These are phyloP conservation scores for Canariomyces notabilis DNA, from an alignment of 2,329 filamentous ascomycete genomes.

Conservation along the genomic window DNA sequence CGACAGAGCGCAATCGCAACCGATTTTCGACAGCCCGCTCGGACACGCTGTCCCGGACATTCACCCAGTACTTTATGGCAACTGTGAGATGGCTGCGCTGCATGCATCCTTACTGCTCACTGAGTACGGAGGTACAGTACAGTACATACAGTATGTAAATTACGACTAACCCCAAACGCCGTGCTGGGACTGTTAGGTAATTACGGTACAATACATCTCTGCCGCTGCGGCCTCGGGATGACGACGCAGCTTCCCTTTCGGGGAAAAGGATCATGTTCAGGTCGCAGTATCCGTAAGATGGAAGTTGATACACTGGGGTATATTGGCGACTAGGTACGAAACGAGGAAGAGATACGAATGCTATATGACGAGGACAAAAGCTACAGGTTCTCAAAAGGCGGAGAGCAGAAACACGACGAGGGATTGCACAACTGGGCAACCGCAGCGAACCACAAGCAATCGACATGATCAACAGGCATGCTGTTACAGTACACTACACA, in stretches of 20 bases:
- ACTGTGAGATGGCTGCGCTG: not conserved
- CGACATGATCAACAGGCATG: no score
- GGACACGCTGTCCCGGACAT: conserved; percentile 1
- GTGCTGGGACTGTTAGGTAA: not conserved
- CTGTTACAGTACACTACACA: no score
- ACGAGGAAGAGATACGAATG: conserved; percentile 4
- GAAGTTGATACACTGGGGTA: conserved; percentile 7
- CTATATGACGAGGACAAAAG: not conserved
- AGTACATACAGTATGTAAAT: no score
- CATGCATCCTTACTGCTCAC: conserved; percentile 1
- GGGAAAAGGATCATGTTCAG: conserved; percentile 14
- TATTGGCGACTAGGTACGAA: conserved; percentile 5
- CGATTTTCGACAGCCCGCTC: not conserved
- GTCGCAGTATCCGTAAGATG: conserved; percentile 10
- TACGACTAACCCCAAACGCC: no score
- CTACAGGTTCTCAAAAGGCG: not conserved
- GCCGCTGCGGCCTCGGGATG: conserved; percentile 27
- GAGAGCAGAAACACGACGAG: not conserved
- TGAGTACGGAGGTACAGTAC: no score
- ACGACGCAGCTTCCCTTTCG: conserved; percentile 25
- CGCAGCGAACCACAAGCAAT: no score
- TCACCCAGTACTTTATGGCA: not conserved
- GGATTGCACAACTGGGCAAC: not conserved
- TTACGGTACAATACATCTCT: not conserved
- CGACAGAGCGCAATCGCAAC: conserved; percentile 16